phyloP scores from a whole-genome alignment of 176 grass and related monocot species.

The Oryza brachyantha region DNA sequence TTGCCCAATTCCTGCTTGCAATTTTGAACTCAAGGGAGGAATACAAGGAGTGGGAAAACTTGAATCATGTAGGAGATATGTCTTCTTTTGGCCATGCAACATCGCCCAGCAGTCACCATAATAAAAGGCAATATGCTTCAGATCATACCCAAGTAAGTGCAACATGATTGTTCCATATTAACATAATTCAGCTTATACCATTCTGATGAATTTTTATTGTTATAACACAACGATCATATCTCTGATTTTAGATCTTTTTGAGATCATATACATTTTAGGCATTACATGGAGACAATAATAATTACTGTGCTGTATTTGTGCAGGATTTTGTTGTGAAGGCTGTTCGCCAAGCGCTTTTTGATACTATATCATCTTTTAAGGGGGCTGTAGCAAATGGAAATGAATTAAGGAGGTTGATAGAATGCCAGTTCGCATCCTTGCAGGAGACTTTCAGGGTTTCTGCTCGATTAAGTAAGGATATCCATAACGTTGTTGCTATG shows the following conservation, averaged over 20 bases:
- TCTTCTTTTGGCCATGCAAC: conserved; percentile 7
- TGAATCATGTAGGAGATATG: conserved; percentile 29
- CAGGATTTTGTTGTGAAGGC: conserved; percentile 73
- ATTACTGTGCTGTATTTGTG: conserved; percentile 6
- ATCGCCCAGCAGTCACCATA: conserved; percentile 3
- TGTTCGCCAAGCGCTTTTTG: conserved; percentile 46
- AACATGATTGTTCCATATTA: neutral
- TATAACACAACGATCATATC: neutral
- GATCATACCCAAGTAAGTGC: conserved; percentile 72
- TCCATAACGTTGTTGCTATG: conserved; percentile 36
- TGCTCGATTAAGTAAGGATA: conserved; percentile 35
- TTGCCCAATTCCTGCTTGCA: conserved; percentile 55
- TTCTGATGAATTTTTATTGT: neutral
- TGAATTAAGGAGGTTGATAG: conserved; percentile 51
- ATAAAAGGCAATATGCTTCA: conserved; percentile 48
- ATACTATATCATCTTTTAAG: conserved; percentile 48
- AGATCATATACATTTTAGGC: neutral
- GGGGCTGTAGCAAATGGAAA: conserved; percentile 32
- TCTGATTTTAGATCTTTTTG: neutral
- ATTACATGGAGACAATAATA: neutral
- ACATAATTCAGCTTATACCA: neutral
- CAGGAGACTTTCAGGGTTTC: conserved; percentile 46
- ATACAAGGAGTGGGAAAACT: conserved; percentile 45
- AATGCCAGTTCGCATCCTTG: conserved; percentile 54
- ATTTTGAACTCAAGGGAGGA: conserved; percentile 45